Conservation (phyloP, 2,329 filamentous ascomycete genomes). For the Aspergillus amoenus region DNA sequence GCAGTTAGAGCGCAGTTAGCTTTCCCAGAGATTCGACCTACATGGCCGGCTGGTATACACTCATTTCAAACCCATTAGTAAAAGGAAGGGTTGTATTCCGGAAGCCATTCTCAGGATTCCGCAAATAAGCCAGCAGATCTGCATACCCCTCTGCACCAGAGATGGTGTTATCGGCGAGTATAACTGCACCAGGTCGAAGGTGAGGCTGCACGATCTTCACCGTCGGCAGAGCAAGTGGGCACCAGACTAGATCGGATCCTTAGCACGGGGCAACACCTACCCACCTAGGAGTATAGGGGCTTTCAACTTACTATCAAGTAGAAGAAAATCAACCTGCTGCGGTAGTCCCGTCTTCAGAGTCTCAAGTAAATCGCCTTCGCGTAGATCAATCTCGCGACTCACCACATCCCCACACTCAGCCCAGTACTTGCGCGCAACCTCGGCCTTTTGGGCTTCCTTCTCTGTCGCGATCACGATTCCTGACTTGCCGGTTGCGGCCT, state of each 20-base stretch:
- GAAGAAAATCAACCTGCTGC: conserved; percentile 55
- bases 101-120: conserved; percentile 51
- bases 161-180: conserved; percentile 41
- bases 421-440: conserved; percentile 55
- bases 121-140: conserved; percentile 51
- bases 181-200: conserved; percentile 36
- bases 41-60: conserved; percentile 31
- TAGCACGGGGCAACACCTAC: conserved; percentile 28
- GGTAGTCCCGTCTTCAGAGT: conserved; percentile 52
- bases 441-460: conserved; percentile 57
- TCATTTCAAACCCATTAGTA: conserved; percentile 49
- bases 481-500: conserved; percentile 24
- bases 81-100: conserved; percentile 51
- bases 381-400: conserved; percentile 53
- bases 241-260: conserved; percentile 34
- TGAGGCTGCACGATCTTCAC: conserved; percentile 37
- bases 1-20: too few species aligned
- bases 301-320: conserved; percentile 61
- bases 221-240: conserved; percentile 38
- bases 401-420: conserved; percentile 50
- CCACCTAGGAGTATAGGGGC: conserved; percentile 32
- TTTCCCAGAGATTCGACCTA: not conserved
- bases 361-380: conserved; percentile 58
- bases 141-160: conserved; percentile 32
- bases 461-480: conserved; percentile 61